Percentiles rank a stretch among this genome's conserved stretches.
phyloP scores from a whole-genome alignment of 2,329 filamentous ascomycete genomes.

The Cryphonectria japonica region DNA sequence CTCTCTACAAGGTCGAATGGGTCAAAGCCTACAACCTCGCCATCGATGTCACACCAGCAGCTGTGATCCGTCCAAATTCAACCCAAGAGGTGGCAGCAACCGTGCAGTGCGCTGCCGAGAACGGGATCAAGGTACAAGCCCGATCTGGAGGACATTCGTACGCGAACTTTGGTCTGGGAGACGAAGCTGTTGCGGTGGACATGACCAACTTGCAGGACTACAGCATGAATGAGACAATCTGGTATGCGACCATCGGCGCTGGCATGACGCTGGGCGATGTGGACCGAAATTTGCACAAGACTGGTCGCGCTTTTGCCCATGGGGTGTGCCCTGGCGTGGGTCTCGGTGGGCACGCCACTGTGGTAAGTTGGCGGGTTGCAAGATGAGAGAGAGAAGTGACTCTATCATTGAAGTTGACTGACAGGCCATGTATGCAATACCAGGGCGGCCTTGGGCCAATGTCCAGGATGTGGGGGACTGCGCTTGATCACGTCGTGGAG shows the following conservation, averaged over 20 bases:
- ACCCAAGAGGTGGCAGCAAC: conserved; percentile 59
- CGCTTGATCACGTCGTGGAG: conserved; percentile 58
- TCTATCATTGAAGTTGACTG: not conserved
- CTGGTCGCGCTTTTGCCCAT: conserved; percentile 61
- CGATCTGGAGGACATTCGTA: conserved; percentile 69
- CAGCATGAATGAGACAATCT: conserved; percentile 54
- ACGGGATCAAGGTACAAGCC: conserved; percentile 60
- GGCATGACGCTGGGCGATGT: conserved; percentile 58
- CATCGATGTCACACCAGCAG: conserved; percentile 53
- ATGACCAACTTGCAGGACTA: conserved; percentile 57
- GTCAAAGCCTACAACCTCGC: conserved; percentile 59
- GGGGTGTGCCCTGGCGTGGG: conserved; percentile 64
- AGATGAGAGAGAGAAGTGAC: not conserved
- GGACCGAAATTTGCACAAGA: conserved; percentile 53
- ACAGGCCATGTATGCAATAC: not conserved
- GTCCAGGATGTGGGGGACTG: conserved; percentile 62
- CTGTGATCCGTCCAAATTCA: conserved; percentile 59
- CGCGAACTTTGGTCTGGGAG: conserved; percentile 42
- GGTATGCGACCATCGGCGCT: conserved; percentile 58
- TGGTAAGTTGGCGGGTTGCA: conserved; percentile 41
- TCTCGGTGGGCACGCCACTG: conserved; percentile 61
- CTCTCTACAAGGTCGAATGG: conserved; percentile 53
- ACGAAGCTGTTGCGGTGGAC: conserved; percentile 59
- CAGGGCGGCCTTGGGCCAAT: conserved; percentile 62
- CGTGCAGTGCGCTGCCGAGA: conserved; percentile 58